A percentile compares a stretch with the other conserved stretches of the same genome.
Evolutionary conservation across 2,329 filamentous ascomycete species (phyloP).

Genomic region (Bipolaris victoriae): DNA sequence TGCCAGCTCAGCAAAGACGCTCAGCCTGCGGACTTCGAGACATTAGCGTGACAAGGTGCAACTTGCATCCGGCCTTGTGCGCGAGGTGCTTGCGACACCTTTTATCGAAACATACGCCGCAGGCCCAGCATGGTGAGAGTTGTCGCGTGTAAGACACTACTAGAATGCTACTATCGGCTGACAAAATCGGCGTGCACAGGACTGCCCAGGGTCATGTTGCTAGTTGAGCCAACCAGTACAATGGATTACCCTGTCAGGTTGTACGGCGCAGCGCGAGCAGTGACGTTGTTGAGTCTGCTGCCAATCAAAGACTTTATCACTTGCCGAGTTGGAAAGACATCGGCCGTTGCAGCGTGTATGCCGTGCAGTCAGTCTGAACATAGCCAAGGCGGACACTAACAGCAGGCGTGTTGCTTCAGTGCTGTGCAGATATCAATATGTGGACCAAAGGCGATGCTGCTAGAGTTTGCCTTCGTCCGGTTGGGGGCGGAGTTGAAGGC

Average conservation of each 20-base stretch:
- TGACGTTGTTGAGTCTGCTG: constrained; percentile 7
- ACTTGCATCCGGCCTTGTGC: constrained; percentile 12
- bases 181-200: constrained; percentile 4
- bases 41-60: constrained; percentile 19
- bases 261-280: constrained; percentile 1
- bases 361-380: constrained; percentile 10
- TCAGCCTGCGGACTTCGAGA: constrained; percentile 15
- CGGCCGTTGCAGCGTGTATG: constrained; percentile 7
- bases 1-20: background rate
- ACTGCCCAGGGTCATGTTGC: constrained; percentile 18
- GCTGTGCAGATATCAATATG: background rate
- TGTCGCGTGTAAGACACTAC: background rate
- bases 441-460: constrained; percentile 17
- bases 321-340: constrained; percentile 19
- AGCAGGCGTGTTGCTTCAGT: constrained; percentile 8
- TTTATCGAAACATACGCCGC: background rate
- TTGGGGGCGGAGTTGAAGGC: constrained; percentile 35
- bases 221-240: background rate
- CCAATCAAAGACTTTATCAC: background rate
- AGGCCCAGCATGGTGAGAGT: background rate
- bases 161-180: background rate
- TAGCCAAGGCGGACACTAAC: constrained; percentile 21
- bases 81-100: constrained; percentile 7
- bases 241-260: background rate
- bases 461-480: constrained; percentile 15